phyloP scores from a whole-genome alignment of 225 moss, liverwort and hornwort genomes.

The Thuidium tamariscinum region DNA sequence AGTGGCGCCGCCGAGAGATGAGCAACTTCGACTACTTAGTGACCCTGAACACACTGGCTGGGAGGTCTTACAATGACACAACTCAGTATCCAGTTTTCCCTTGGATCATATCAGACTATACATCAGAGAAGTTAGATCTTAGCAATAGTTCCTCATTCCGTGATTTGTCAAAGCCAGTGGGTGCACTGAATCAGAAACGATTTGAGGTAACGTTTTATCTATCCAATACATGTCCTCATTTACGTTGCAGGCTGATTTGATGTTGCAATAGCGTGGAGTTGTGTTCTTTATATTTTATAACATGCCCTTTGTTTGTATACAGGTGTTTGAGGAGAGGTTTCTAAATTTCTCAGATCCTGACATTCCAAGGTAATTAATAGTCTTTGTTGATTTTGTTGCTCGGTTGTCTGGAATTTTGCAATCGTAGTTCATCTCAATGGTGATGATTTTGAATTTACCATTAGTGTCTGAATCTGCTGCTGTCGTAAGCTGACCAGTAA shows the following conservation, averaged over 20 bases:
- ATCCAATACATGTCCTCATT: background rate
- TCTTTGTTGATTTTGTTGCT: background rate
- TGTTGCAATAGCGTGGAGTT: background rate
- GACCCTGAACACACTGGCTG: conserved; percentile 56
- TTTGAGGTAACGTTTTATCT: conserved; percentile 41
- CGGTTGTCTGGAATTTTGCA: background rate
- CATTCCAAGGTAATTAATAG: conserved; percentile 54
- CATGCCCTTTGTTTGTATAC: background rate
- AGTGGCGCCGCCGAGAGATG: conserved; percentile 72
- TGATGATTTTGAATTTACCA: background rate
- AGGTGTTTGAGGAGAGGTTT: conserved; percentile 78
- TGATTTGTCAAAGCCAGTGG: conserved; percentile 70
- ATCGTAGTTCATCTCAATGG: background rate
- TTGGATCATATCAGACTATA: conserved; percentile 69
- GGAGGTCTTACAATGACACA: conserved; percentile 72
- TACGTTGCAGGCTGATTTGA: background rate
- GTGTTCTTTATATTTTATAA: background rate
- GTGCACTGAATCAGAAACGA: conserved; percentile 54
- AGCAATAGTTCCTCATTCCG: conserved; percentile 44
- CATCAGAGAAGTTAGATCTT: conserved; percentile 59
- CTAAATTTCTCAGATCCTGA: conserved; percentile 72
- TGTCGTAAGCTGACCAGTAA: background rate
- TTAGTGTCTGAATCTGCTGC: background rate
- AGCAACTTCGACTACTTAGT: conserved; percentile 70
- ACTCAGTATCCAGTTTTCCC: conserved; percentile 79